These are phyloP conservation scores for Baorangia bicolor DNA, from an alignment of 768 basidiomycete species.

Conservation along the genomic window DNA sequence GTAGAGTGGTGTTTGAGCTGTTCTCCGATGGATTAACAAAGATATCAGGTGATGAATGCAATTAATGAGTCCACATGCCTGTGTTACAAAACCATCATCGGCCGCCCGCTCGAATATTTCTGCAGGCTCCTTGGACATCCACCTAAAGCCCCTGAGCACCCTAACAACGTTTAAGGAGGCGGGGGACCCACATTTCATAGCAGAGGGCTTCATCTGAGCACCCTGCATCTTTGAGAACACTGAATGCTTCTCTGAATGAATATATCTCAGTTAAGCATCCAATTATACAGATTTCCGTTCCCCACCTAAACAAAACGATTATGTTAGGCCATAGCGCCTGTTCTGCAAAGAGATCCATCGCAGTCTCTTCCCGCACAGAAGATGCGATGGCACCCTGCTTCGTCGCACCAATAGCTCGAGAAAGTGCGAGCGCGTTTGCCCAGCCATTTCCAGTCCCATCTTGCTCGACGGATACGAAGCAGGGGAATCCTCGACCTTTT, in stretches of 20 bases:
- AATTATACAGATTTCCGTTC: neutral
- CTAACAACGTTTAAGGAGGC: neutral
- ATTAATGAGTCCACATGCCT: conserved; percentile 34
- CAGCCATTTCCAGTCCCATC: conserved; percentile 53
- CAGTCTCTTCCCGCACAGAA: conserved; percentile 60
- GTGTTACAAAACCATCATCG: conserved; percentile 61
- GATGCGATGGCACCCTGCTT: conserved; percentile 64
- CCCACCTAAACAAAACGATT: conserved; percentile 57
- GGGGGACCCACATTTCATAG: conserved; percentile 54
- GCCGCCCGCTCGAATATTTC: conserved; percentile 69
- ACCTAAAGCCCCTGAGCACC: conserved; percentile 37
- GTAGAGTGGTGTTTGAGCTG: conserved; percentile 61
- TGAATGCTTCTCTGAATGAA: conserved; percentile 56
- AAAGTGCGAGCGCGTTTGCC: conserved; percentile 49
- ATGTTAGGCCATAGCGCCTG: conserved; percentile 69
- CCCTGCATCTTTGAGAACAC: conserved; percentile 59
- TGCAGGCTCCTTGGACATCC: conserved; percentile 73
- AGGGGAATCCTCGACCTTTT: conserved; percentile 62
- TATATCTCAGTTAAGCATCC: neutral
- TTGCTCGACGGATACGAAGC: conserved; percentile 64
- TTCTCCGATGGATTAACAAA: neutral
- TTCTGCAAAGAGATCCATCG: conserved; percentile 65
- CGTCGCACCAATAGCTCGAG: conserved; percentile 59
- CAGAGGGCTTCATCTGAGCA: conserved; percentile 67
- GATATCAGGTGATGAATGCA: neutral